Percentiles rank a stretch among this genome's conserved stretches.
These are phyloP conservation scores for Rhizophlyctis rosea DNA, from an alignment of 192 early-diverging fungal species.

Conservation along the genomic window DNA sequence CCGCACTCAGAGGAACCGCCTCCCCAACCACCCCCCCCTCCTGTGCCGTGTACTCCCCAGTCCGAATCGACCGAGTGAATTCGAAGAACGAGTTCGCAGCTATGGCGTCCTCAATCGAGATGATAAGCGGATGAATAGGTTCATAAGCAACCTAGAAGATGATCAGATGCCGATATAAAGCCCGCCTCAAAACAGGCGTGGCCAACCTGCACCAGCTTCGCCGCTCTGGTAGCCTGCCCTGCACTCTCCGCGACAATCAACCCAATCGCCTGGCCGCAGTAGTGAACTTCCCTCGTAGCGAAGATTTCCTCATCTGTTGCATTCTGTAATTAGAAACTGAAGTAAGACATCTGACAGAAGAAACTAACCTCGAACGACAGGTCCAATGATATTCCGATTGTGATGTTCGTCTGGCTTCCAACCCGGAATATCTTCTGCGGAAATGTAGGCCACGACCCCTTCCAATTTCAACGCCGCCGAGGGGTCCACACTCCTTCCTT, in stretches of 20 bases:
- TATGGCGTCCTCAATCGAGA: conserved; percentile 81
- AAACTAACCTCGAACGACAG: conserved; percentile 37
- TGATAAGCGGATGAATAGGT: conserved; percentile 57
- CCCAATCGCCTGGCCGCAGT: conserved; percentile 74
- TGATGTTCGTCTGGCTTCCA: conserved; percentile 41
- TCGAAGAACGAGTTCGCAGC: conserved; percentile 59
- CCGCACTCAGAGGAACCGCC: conserved; percentile 22
- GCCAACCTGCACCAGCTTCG: conserved; percentile 63
- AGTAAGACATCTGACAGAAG: conserved; percentile 7
- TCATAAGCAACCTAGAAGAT: conserved; percentile 73
- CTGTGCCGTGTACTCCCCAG: conserved; percentile 63
- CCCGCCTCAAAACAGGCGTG: conserved; percentile 66
- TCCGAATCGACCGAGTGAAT: conserved; percentile 46
- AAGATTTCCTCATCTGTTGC: conserved; percentile 77
- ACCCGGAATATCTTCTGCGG: conserved; percentile 67
- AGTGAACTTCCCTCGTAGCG: conserved; percentile 63
- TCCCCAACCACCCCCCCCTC: conserved; percentile 18
- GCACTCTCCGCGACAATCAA: conserved; percentile 72
- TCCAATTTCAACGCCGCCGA: conserved; percentile 53
- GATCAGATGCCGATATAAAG: conserved; percentile 66
- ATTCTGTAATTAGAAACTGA: conserved; percentile 47
- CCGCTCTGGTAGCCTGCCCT: conserved; percentile 64
- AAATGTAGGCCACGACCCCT: conserved; percentile 68
- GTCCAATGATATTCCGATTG: conserved; percentile 48
- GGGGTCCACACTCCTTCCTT: conserved; percentile 49